Evolutionary conservation across 805 yeast species (phyloP), one percentile per base, ranked within the genome.

Genomic region (Ogataea naganishii): DNA sequence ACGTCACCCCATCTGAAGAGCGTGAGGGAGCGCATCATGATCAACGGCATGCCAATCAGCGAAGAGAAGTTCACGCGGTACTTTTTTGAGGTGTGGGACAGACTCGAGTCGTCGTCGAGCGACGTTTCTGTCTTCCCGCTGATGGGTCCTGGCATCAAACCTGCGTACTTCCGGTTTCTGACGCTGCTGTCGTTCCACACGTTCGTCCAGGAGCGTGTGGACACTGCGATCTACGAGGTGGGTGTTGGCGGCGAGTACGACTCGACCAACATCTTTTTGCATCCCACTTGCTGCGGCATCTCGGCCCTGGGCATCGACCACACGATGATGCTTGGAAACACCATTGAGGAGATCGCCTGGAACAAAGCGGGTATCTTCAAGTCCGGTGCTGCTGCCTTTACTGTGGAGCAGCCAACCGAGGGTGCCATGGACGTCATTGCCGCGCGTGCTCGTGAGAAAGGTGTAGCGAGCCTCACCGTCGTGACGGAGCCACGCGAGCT

Each of bases 181-280:
- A 92, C 99, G 0, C 58, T 94, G 12, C 55, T 92, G 36, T 84
- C 96, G 3, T 92, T 86, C 62, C 96, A 94, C 51, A 80, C 85
- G 1, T 94, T 94, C 44, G 52, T 84, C 58, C 67, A 72, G 32
- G 98, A 92, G 56, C 80, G 82, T 2, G 88, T 92, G n/a, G 82
- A 86, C 48, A 72, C 95, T 20, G 96, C 97, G 9, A 79, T 92
- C 22, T 86, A 83, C 49, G 99, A 92, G 53, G 99, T 94, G 18
- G 99, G 99, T 14, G 95, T 92, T 27, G 99, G 99, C 18, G 99
- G 99, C 6, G 94, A 83, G 49, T 85, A 75, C 47, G 99, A 92
- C 54, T 84, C 96, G n/a, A 92, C 99, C 9, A 92, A 92, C 51
- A 70, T 92, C 3, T 72, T 92, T 28, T 74, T 66, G 24, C 59